phyloP scores from a whole-genome alignment of 1,284 basidiomycete species.

The Mycena citricolor region DNA sequence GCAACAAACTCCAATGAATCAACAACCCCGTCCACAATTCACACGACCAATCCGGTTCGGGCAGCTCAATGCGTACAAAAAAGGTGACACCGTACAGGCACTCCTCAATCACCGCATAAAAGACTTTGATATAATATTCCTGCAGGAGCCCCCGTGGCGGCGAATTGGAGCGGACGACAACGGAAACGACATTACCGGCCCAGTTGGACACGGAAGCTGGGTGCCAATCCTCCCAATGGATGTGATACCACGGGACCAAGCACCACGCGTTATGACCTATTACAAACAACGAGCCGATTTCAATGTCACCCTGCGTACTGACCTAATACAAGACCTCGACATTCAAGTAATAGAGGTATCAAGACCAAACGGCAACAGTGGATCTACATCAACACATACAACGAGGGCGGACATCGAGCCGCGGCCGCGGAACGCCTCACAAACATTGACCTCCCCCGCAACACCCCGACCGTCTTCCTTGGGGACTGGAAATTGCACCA shows the following conservation, averaged over 20 bases:
- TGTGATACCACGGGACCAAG: not conserved
- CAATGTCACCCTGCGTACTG: constrained; percentile 23
- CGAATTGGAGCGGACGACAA: constrained; percentile 21
- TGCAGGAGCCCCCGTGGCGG: constrained; percentile 29
- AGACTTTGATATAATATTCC: constrained; percentile 26
- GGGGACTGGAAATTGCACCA: constrained; percentile 31
- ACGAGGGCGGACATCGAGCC: constrained; percentile 10
- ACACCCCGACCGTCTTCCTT: constrained; percentile 25
- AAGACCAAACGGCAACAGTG: constrained; percentile 24
- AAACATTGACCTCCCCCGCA: constrained; percentile 11
- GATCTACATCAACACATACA: constrained; percentile 33
- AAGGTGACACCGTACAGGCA: constrained; percentile 14
- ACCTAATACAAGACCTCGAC: constrained; percentile 28
- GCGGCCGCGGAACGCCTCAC: constrained; percentile 15
- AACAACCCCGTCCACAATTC: too few relatives aligned
- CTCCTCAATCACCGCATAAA: constrained; percentile 23
- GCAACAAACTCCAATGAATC: not conserved
- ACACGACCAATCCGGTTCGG: constrained; percentile 23
- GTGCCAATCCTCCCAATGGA: constrained; percentile 23
- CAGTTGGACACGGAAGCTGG: constrained; percentile 21
- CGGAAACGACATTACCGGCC: constrained; percentile 19
- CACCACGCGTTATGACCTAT: constrained; percentile 25
- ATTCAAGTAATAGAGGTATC: constrained; percentile 29
- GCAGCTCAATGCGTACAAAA: constrained; percentile 27
- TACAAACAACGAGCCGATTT: constrained; percentile 22